Evolutionary conservation across 108 stramenopile species (phyloP), one percentile per base, ranked within the genome.

Genomic region (Pseudonitzschia delicatissima): DNA sequence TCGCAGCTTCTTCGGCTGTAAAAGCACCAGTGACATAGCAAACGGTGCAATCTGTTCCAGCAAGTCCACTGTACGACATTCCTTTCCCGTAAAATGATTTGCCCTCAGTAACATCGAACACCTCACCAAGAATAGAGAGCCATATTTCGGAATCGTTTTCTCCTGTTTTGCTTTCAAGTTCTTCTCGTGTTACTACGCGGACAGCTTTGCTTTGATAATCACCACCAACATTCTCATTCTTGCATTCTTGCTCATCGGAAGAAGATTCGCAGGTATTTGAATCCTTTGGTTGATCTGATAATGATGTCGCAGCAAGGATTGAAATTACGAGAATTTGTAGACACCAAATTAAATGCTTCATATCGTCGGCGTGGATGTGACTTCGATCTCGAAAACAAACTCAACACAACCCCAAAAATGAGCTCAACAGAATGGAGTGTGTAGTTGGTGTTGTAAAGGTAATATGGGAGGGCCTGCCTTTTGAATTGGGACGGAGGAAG

Each of bases 61-160:
- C 57, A 58, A 90, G 85, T 18, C 73, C 74, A n/a, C 72, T 55
- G 64, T 82, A 85, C 25, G 72, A 76, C 25, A 49, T 64, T 18
- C 81, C 68, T 35, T 63, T 74, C 0, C 75, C 86, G 70, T 89
- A 92, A 60, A 80, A 86, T 9, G 72, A 64, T 44, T 32, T 27
- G 5, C 91, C 91, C 4, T 57, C 58, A 26, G 91, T 80, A 29
- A 92, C 91, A 65, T 92, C 85, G 42, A 80, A 92, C 31, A 92
- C 83, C 73, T 86, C 74, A n/a, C 91, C 91, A 35, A 89, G 23
- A 15, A 92, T 73, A 34, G 83, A 81, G 18, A 92, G 67, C 84
- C 86, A 92, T 29, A 90, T 80, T 13, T 60, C 69, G 3, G 44
- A 45, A 25, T 58, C 72, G 17, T 62, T 55, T 8, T 45, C 58